Percentiles rank a stretch among this genome's conserved stretches.
These are phyloP conservation scores for Xanthoconium separans DNA, from an alignment of 1,284 basidiomycete genomes.

Conservation along the genomic window DNA sequence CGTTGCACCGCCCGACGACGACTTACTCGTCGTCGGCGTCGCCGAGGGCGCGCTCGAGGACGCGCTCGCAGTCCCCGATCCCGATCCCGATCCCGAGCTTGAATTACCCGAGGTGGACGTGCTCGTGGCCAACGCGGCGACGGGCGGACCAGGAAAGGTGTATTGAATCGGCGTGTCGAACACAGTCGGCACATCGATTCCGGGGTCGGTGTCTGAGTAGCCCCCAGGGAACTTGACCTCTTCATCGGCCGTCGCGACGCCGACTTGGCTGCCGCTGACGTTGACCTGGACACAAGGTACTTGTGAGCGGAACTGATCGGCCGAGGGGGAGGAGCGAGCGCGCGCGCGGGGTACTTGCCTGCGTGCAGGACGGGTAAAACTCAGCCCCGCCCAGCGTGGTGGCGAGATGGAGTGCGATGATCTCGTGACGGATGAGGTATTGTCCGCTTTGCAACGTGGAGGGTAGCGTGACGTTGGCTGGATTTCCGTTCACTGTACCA, in stretches of 20 bases:
- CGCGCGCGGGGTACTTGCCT: neutral
- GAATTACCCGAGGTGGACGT: constrained; percentile 7
- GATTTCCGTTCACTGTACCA: constrained; percentile 22
- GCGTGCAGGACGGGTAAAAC: constrained; percentile 66
- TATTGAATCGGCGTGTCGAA: constrained; percentile 40
- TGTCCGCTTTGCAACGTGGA: constrained; percentile 42
- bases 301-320: neutral
- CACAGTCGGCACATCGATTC: constrained; percentile 50
- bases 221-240: constrained; percentile 67
- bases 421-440: constrained; percentile 58
- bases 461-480: constrained; percentile 43
- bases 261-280: constrained; percentile 51
- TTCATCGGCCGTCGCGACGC: constrained; percentile 41
- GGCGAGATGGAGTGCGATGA: constrained; percentile 67
- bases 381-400: constrained; percentile 53
- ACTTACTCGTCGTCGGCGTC: constrained; percentile 3
- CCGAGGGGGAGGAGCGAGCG: neutral
- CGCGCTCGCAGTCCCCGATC: neutral
- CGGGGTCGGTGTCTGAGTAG: constrained; percentile 61
- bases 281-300: constrained; percentile 41
- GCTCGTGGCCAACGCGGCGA: constrained; percentile 42
- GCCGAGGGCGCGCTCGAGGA: neutral
- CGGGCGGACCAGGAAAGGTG: constrained; percentile 50
- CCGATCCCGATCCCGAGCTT: neutral
- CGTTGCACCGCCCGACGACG: neutral